Percentiles rank a stretch among this genome's conserved stretches.
Evolutionary conservation across 2,329 filamentous ascomycete genomes (phyloP).

Genomic region (Botrytis pseudocinerea): DNA sequence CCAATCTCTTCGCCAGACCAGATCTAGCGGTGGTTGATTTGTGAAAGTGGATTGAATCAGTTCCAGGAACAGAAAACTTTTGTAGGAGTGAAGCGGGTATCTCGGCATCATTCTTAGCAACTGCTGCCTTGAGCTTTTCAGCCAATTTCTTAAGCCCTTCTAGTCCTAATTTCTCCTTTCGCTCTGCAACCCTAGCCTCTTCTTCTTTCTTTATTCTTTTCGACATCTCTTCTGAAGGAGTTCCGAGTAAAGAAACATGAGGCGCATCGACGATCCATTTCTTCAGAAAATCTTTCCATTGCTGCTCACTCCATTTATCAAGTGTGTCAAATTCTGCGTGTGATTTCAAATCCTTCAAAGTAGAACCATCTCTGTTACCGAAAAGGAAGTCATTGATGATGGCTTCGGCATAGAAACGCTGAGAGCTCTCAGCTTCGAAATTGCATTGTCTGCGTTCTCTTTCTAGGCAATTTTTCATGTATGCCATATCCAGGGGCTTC

Average conservation of each 20-base stretch:
- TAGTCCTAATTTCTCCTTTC: slow-evolving; percentile 77
- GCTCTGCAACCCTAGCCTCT: slow-evolving; percentile 72
- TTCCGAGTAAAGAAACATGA: slow-evolving; percentile 85
- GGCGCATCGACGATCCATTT: slow-evolving; percentile 84
- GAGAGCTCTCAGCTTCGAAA: slow-evolving; percentile 78
- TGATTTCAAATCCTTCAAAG: slow-evolving; percentile 59
- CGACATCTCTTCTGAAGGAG: slow-evolving; percentile 77
- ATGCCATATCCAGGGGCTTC: slow-evolving; percentile 83
- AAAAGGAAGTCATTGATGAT: slow-evolving; percentile 94
- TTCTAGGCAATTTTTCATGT: slow-evolving; percentile 83
- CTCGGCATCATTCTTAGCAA: slow-evolving; percentile 82
- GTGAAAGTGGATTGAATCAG: slow-evolving; percentile 94
- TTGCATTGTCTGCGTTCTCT: slow-evolving; percentile 80
- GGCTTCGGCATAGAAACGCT: slow-evolving; percentile 77
- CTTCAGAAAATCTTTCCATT: slow-evolving; percentile 81
- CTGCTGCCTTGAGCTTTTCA: slow-evolving; percentile 76
- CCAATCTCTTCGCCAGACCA: slow-evolving; percentile 72
- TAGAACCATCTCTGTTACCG: slow-evolving; percentile 80
- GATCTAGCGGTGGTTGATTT: slow-evolving; percentile 81
- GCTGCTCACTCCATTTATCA: slow-evolving; percentile 74
- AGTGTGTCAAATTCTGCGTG: slow-evolving; percentile 66
- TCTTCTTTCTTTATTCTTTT: slow-evolving; percentile 81
- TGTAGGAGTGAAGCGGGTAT: slow-evolving; percentile 83
- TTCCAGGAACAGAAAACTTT: slow-evolving; percentile 76
- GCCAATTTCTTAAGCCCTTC: slow-evolving; percentile 76